phyloP scores from a whole-genome alignment of 1,139 yeast species.

The Debaryomyces singareniensis region DNA sequence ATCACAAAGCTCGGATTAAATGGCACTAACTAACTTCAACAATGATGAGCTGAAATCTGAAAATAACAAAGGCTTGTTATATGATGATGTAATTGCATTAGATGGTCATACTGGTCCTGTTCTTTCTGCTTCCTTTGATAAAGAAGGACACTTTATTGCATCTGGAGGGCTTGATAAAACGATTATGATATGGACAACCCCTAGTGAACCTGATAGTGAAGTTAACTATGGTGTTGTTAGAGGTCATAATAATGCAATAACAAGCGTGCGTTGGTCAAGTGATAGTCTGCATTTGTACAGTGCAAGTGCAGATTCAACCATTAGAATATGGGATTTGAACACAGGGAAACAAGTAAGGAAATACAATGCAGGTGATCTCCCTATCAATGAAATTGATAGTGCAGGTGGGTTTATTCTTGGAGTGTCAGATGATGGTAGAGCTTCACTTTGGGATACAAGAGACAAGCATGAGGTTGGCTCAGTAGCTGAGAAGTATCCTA shows the following conservation, averaged over 20 bases:
- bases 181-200: slow-evolving; percentile 42
- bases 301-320: slow-evolving; percentile 46
- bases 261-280: slow-evolving; percentile 41
- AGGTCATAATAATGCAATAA: slow-evolving; percentile 48
- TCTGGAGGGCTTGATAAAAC: slow-evolving; percentile 49
- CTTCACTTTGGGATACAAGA: slow-evolving; percentile 60
- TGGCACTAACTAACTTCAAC: no score
- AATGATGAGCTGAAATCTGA: slow-evolving; percentile 7
- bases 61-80: slow-evolving; percentile 2
- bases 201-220: slow-evolving; percentile 16
- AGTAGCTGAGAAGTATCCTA: slow-evolving; percentile 47
- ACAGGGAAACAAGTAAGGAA: slow-evolving; percentile 53
- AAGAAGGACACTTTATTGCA: slow-evolving; percentile 37
- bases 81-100: slow-evolving; percentile 10
- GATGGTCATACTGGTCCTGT: slow-evolving; percentile 49
- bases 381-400: slow-evolving; percentile 47
- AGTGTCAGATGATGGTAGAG: slow-evolving; percentile 62
- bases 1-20: no score
- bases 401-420: slow-evolving; percentile 35
- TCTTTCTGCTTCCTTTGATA: slow-evolving; percentile 36
- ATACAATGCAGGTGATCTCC: slow-evolving; percentile 45
- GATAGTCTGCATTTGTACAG: slow-evolving; percentile 31
- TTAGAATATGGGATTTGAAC: slow-evolving; percentile 49
- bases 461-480: slow-evolving; percentile 34
- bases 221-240: slow-evolving; percentile 33